These are phyloP conservation scores for Fusarium metavorans DNA, from an alignment of 2,329 filamentous ascomycete species.

Conservation along the genomic window DNA sequence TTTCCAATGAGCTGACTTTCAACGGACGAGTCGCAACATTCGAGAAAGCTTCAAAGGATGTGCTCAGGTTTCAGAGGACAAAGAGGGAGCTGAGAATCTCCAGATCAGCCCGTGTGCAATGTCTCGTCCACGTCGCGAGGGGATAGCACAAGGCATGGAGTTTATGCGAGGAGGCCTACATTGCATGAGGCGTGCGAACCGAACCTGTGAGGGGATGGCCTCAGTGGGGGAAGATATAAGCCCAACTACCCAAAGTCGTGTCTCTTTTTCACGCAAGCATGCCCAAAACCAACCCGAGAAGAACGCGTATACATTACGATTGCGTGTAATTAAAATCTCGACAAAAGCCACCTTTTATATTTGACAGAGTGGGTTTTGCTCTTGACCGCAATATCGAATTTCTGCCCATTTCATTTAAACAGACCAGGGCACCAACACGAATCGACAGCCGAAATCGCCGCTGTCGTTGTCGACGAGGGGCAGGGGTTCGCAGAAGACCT, in stretches of 20 bases:
- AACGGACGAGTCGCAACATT: not conserved
- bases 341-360: not conserved
- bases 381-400: not conserved
- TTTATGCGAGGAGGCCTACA: conserved; percentile 29
- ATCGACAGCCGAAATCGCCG: conserved; percentile 2
- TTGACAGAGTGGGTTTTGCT: not conserved
- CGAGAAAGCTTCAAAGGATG: conserved; percentile 6
- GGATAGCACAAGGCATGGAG: conserved; percentile 18
- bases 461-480: not conserved
- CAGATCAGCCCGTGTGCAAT: not conserved
- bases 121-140: conserved; percentile 15
- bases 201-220: conserved; percentile 12
- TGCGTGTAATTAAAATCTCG: not conserved
- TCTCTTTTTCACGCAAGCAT: conserved; percentile 1
- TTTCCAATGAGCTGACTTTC: conserved; percentile 2
- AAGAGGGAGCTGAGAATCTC: not conserved
- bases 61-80: conserved; percentile 7
- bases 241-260: not conserved
- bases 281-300: not conserved
- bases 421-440: not conserved
- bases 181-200: conserved; percentile 5
- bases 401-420: not conserved
- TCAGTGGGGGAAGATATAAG: conserved; percentile 17
- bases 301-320: not conserved
- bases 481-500: conserved; percentile 15